Evolutionary conservation across 129 eudicot species (phyloP), one percentile per base, ranked within the genome.

Genomic region (Centaurea solstitialis): DNA sequence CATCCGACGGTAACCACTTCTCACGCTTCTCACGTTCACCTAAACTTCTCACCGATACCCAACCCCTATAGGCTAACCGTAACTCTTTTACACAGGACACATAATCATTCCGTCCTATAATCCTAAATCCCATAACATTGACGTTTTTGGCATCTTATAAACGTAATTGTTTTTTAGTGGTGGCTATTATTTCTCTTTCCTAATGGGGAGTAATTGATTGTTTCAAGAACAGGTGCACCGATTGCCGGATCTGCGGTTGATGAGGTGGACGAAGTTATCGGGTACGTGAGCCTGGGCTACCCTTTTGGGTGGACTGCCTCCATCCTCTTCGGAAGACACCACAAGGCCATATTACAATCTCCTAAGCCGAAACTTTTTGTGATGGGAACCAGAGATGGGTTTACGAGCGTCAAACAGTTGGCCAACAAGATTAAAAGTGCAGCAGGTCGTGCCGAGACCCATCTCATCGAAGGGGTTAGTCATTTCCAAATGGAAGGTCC

Each of bases 311-410:
- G 85, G 21, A 88, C 88, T 2, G 93, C 98, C 53, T 92, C 97
- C 0, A 92, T 92, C 76, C 92, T 92, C 13, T 92, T 92, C 39
- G 97, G 97, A 43, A 83, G 94, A 85, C 97, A 92, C 76, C 92
- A 92, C 43, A 92, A 90, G 76, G 87, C 91, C 38, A 87, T 92
- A 76, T 70, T 92, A 62, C 90, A 90, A 69, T 88, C 97, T 15
- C 82, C 90, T 18, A 90, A 92, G 59, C 94, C 97, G 1, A 94
- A 94, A 66, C 97, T 94, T 7, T 94, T 94, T 28, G 86, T 94
- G 4, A 94, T 94, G 98, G 98, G 98, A 33, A 94, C 98, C 5
- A 87, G 77, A 35, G 98, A 94, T 50, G 98, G 98, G 17, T 94
- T 94, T 78, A 94, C 98, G 3, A 94, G 98, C 39, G 98, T 94